phyloP scores from a whole-genome alignment of 148 eudicot species.

The Diospyros kaki region DNA sequence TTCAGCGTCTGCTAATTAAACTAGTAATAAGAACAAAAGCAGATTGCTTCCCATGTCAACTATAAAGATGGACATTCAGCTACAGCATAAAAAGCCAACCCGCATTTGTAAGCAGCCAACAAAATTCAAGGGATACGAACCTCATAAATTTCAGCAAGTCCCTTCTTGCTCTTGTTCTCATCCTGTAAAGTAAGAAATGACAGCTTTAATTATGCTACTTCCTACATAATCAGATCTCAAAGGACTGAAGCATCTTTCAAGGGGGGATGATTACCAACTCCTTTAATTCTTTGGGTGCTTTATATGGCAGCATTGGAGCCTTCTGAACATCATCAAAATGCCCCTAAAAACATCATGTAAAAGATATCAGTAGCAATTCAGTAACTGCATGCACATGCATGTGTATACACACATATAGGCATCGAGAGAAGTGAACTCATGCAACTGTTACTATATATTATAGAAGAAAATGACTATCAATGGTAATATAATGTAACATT shows the following conservation, averaged over 20 bases:
- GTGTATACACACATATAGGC: background rate
- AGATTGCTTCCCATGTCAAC: background rate
- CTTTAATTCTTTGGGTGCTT: constrained; percentile 63
- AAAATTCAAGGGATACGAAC: constrained; percentile 29
- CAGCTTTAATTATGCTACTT: constrained; percentile 6
- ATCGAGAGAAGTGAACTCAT: background rate
- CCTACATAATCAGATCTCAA: background rate
- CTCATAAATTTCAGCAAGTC: constrained; percentile 92
- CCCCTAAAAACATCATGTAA: constrained; percentile 43
- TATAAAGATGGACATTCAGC: background rate
- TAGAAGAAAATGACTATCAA: background rate
- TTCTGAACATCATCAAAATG: constrained; percentile 78
- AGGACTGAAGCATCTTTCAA: background rate
- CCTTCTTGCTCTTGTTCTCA: constrained; percentile 90
- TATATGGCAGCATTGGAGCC: constrained; percentile 58
- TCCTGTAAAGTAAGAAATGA: constrained; percentile 50
- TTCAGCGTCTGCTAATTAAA: background rate
- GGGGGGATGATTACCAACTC: constrained; percentile 59
- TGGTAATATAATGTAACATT: no score
- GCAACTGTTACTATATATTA: background rate
- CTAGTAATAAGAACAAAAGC: background rate
- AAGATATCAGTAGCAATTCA: background rate
- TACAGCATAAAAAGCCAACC: constrained; percentile 4
- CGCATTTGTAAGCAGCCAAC: background rate
- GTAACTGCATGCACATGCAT: background rate